Evolutionary conservation across 345 rosid species (phyloP), one percentile per base, ranked within the genome.

Genomic region (Hevea brasiliensis): DNA sequence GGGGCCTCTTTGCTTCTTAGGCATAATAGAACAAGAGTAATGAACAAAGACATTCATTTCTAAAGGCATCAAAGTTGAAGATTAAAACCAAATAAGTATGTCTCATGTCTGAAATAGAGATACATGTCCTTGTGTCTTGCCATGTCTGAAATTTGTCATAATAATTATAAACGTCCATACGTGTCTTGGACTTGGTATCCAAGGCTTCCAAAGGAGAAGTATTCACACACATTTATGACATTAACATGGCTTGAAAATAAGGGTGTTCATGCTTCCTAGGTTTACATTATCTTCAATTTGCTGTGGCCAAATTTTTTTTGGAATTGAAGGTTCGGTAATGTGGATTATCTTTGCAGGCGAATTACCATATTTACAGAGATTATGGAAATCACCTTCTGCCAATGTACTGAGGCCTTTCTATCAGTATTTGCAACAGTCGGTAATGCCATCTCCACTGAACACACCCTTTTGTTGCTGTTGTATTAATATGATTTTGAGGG

Each of bases 361-460:
- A 65, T 47, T 78, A 60, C 72, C 82, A 55, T 78, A 48, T 65
- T 57, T 80, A 42, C 85, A 74, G 72, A 76, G 85, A 56, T 73
- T 87, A 15, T 72, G 84, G 89, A 83, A 68, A 67, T 78, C 86
- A 44, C 79, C 83, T 53, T 70, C 84, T 35, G 32, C 81, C 3
- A 71, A 64, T 58, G 44, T 81, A 61, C 58, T 89, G 24, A 83
- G 84, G 58, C 87, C 96, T 42, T 74, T 84, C 45, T 86, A 86
- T 82, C 93, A 84, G 77, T 85, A 86, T 88, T 80, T 89, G 62
- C 96, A 90, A 53, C 85, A 84, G 69, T 59, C 81, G 90, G 97
- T 93, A 86, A 84, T 79, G 68, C 74, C 68, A 20, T n/a, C 47
- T 48, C 62, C 32, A 27, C 32, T 40, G 2, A 41, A 40, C 20